Evolutionary conservation across 148 eudicot species (phyloP), one percentile per base, ranked within the genome.

Genomic region (Cornus kousa): DNA sequence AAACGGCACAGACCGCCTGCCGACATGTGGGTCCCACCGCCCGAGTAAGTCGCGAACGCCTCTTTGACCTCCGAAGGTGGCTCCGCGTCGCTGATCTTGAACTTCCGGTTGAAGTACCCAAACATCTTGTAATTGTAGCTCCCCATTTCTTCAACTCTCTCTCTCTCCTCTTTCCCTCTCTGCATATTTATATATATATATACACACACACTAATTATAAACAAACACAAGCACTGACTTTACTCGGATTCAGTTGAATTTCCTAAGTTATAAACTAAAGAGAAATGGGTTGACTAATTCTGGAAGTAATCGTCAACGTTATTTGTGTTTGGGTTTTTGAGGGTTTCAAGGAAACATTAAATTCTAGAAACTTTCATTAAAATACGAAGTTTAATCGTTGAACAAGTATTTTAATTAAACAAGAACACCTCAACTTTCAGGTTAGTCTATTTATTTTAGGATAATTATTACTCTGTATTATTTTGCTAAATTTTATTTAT

Each of bases 61-160:
- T 83, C 91, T 40, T 19, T 82, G 28, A 96, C 89, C 66, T 96
- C 99, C 78, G 79, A 65, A 20, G 99, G 99, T 22, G 99, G 93
- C 68, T 84, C 91, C 48, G 74, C 74, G 35, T 87, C 97, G 37
- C 69, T 85, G 78, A 92, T 85, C 84, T 87, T 94, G 78, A 91
- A 96, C 87, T 92, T 96, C 71, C 99, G 78, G 59, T 83, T 94
- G 46, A 96, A 57, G 64, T 6, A 85, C 46, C 91, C 90, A 67
- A 96, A 89, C 94, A 96, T 86, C 81, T 83, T 93, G 91, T 96
- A 96, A 80, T 84, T 88, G 35, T 62, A 62, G 66, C 66, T 62
- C 66, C 66, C 66, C 59, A 53, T 53, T 53, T 16, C 19, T 16
- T 16, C 66, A 19, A 62, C 66, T 17, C 66, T 62, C 66, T 62